These are phyloP conservation scores for Pharnaceum exiguum DNA, from an alignment of 148 eudicot species.

Conservation along the genomic window DNA sequence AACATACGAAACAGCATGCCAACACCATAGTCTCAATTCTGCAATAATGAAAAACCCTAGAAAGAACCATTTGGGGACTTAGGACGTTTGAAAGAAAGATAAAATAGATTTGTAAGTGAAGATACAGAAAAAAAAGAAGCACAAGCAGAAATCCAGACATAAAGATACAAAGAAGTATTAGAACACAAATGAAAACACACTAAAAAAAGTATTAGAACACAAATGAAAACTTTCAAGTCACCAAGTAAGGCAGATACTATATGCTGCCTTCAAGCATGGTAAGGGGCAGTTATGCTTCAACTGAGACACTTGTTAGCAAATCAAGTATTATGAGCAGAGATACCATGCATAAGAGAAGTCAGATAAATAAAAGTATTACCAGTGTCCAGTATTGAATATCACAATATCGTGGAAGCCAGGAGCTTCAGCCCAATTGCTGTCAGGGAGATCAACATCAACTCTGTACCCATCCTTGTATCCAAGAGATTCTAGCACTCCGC, in stretches of 20 bases:
- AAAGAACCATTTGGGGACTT: too few species aligned
- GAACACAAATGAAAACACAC: neutral
- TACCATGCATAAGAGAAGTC: neutral
- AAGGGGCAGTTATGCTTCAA: neutral
- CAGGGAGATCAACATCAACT: conserved; percentile 87
- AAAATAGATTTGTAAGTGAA: too few species aligned
- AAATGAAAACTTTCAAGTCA: too few species aligned
- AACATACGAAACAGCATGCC: too few species aligned
- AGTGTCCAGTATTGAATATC: conserved; percentile 89
- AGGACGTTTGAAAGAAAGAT: conserved; percentile 6
- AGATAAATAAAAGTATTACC: conserved; percentile 36
- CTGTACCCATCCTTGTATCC: conserved; percentile 92
- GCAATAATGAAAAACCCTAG: too few species aligned
- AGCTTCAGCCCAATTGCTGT: conserved; percentile 81
- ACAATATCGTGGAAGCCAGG: conserved; percentile 79
- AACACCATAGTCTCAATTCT: too few species aligned
- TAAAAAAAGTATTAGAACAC: neutral
- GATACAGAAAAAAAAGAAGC: neutral
- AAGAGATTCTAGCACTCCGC: conserved; percentile 66
- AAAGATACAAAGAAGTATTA: neutral
- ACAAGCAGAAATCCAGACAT: neutral
- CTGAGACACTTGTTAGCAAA: neutral
- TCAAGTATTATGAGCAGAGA: too few species aligned
- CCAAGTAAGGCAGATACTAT: neutral
- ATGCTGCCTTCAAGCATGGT: neutral